Conservation (phyloP, 768 basidiomycete genomes). For the Collybiopsis luxurians region DNA sequence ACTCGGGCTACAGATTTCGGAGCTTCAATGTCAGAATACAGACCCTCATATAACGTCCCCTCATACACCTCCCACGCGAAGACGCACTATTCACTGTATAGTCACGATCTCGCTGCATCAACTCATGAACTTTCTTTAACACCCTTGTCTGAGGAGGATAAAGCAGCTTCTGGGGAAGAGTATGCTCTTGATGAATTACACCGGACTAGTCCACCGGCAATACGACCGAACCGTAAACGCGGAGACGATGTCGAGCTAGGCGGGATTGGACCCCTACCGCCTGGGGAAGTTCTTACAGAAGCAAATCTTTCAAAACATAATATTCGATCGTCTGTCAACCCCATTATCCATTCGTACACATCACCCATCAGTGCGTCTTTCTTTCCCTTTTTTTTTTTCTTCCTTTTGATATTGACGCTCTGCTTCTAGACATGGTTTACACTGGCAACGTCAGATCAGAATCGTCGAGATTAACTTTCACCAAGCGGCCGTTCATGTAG, state of each 20-base stretch:
- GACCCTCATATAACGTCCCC: background rate
- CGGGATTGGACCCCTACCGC: slow-evolving; percentile 22
- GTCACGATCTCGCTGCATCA: background rate
- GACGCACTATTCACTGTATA: slow-evolving; percentile 10
- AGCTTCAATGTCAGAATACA: background rate
- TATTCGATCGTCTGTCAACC: slow-evolving; percentile 33
- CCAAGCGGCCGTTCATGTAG: slow-evolving; percentile 20
- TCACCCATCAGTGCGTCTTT: slow-evolving; percentile 61
- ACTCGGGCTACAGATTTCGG: background rate
- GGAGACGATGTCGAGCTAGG: slow-evolving; percentile 35
- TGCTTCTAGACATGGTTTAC: slow-evolving; percentile 25
- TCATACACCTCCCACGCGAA: slow-evolving; percentile 33
- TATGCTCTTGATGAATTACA: background rate
- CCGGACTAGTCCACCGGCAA: slow-evolving; percentile 24
- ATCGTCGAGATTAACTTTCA: slow-evolving; percentile 32
- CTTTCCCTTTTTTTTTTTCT: background rate
- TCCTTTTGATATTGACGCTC: background rate
- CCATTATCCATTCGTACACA: slow-evolving; percentile 60
- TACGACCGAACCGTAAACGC: slow-evolving; percentile 42
- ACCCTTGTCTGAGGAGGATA: slow-evolving; percentile 15
- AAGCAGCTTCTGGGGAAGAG: slow-evolving; percentile 9
- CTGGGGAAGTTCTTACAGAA: slow-evolving; percentile 27
- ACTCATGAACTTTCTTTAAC: no score
- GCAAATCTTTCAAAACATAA: slow-evolving; percentile 43
- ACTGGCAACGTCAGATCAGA: slow-evolving; percentile 11